Base-by-base conservation (phyloP, 352 stramenopile species). In the Phytophthora citrophthora region DNA sequence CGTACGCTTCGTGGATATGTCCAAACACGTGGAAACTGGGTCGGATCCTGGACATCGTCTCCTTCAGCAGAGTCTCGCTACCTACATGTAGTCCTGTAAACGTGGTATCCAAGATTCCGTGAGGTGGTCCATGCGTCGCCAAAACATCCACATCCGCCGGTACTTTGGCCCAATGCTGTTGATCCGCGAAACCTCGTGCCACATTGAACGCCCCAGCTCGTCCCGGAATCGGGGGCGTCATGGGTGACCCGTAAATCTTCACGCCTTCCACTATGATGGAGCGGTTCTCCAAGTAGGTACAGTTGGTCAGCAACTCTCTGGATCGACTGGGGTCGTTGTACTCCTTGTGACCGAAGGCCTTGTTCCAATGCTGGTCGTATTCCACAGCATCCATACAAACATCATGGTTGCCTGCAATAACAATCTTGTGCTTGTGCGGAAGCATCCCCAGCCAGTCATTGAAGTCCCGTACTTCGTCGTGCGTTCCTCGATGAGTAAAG, bases 1-100 rank as follows among this genome's bases (percentile, higher is more conserved):
- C 93, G 49, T 93, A 94, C 11, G 76, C 84, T 71, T 98, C 88
- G 63, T 98, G 93, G 60, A 98, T 97, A 72, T 98, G 93, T 31
- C 91, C 93, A 70, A 97, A 98, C 4, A 98, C 63, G 65, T 97
- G 87, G 46, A 97, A 89, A 31, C 81, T 70, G 13, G 91, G 93
- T 23, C 80, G 76, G 20, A 94, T 83, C 29, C 88, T 81, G 26
- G 87, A 86, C 58, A 95, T 77, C 16, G 96, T 80, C 47, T 96
- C 77, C 32, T 86, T 77, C 36, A 97, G 59, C 44, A 98, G 72
- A 29, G 83, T 76, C 50, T 90, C 80, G 51, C 94, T 94, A 18
- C 93, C 93, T 16, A 91, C 89, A 54, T 78, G 78, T 12, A 77
- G 54, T 4, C 86, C 81, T 4, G 72, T 82, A 26, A 89, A 49